These are phyloP conservation scores for Cordyceps javanica DNA, from an alignment of 2,329 filamentous ascomycete genomes.

Conservation along the genomic window DNA sequence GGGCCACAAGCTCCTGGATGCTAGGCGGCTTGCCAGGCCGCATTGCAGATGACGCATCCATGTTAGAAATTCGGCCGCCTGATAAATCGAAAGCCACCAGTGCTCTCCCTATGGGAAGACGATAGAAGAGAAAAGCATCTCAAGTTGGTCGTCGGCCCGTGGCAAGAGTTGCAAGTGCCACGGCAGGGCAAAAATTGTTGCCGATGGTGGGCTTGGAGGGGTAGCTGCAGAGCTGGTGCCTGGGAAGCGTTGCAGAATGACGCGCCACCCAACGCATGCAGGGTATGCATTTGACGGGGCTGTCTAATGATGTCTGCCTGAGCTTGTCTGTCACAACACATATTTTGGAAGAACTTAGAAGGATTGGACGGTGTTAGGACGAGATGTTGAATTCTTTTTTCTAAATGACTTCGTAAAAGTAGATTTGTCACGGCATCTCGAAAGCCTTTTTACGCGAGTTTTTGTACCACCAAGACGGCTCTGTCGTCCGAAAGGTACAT, in stretches of 20 bases:
- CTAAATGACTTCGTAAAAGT: no score
- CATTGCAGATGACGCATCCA: conserved; percentile 24
- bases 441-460: no score
- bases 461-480: no score
- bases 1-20: conserved; percentile 68
- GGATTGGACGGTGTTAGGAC: no score
- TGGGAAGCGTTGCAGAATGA: conserved; percentile 2
- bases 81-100: not conserved
- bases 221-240: conserved; percentile 9
- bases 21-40: conserved; percentile 51
- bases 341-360: not conserved
- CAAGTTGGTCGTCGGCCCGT: not conserved
- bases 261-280: not conserved
- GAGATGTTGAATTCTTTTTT: no score
- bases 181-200: conserved; percentile 1
- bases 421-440: no score
- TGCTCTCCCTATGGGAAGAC: conserved; percentile 8
- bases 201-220: conserved; percentile 11
- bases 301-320: not conserved
- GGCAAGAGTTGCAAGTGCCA: not conserved
- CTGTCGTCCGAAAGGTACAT: no score
- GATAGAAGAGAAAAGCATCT: not conserved
- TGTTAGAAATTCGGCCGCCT: conserved; percentile 10
- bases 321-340: not conserved
- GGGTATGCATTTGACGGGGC: conserved; percentile 6